A percentile compares a stretch with the other conserved stretches of the same genome.
Conservation (phyloP, 352 stramenopile genomes). For the Globisporangium uncinulatum region DNA sequence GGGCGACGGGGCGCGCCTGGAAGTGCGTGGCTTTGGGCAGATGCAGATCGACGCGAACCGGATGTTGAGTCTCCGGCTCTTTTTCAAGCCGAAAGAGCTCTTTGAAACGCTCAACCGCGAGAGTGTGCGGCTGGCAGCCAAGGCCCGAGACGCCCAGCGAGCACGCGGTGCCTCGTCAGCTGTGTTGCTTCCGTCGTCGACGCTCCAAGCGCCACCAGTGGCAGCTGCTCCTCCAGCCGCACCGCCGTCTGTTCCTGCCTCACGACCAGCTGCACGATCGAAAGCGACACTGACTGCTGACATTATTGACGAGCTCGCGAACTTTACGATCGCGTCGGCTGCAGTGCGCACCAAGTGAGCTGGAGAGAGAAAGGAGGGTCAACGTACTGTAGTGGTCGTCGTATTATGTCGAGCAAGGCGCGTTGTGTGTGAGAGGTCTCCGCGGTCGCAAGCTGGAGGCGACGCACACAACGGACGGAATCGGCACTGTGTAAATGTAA, state of each 20-base stretch:
- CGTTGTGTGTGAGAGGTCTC: background rate
- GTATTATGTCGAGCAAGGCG: background rate
- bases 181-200: background rate
- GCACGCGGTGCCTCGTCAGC: background rate
- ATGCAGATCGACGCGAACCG: constrained; percentile 21
- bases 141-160: constrained; percentile 7
- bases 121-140: constrained; percentile 13
- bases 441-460: too few relatives aligned
- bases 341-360: background rate
- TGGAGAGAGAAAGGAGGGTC: too few relatives aligned
- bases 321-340: constrained; percentile 28
- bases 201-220: background rate
- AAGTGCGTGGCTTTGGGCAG: constrained; percentile 48
- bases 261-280: background rate
- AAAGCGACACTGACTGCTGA: constrained; percentile 9
- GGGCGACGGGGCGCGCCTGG: constrained; percentile 53
- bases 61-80: constrained; percentile 50
- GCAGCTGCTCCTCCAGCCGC: background rate
- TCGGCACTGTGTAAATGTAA: too few relatives aligned
- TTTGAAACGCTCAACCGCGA: constrained; percentile 39
- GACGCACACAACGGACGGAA: too few relatives aligned
- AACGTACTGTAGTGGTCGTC: background rate
- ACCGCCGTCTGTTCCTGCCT: background rate
- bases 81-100: constrained; percentile 57
- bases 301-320: constrained; percentile 34